These are phyloP conservation scores for Macrolepiota dolichaula DNA, from an alignment of 768 basidiomycete species.

Conservation along the genomic window DNA sequence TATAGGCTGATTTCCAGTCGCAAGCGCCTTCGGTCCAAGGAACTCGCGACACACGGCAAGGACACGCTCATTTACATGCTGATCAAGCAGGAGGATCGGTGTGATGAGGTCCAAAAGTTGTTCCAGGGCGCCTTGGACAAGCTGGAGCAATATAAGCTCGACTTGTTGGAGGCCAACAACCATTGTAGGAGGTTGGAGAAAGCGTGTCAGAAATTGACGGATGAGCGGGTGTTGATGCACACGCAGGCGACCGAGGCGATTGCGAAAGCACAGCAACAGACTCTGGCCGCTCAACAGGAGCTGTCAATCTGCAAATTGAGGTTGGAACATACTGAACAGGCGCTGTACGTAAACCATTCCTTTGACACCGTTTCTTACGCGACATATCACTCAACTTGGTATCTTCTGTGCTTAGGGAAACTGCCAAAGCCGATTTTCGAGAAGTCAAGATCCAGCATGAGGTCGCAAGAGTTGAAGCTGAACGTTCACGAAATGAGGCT, in stretches of 20 bases:
- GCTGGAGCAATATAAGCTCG: not conserved
- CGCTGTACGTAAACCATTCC: not conserved
- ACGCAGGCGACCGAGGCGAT: not conserved
- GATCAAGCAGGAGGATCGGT: not conserved
- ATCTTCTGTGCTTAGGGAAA: not conserved
- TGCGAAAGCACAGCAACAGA: not conserved
- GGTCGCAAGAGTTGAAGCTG: not conserved
- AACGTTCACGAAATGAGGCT: not conserved
- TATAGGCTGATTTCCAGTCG: not conserved
- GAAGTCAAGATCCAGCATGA: not conserved
- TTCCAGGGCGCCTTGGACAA: not conserved
- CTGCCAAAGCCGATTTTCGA: not conserved
- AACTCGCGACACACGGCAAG: conserved; percentile 3
- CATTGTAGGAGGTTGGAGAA: conserved; percentile 6
- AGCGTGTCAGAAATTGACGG: conserved; percentile 2
- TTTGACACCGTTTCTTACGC: not conserved
- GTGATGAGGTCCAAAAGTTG: not conserved
- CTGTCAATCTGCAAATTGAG: conserved; percentile 1
- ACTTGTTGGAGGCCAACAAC: conserved; percentile 2
- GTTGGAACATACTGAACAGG: conserved; percentile 4
- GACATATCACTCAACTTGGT: not conserved
- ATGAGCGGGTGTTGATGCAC: conserved; percentile 6
- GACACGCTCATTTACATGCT: conserved; percentile 3
- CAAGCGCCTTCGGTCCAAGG: not conserved
- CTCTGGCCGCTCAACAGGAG: not conserved